Percentiles rank a stretch among this genome's conserved stretches.
Evolutionary conservation across 2,329 filamentous ascomycete species (phyloP).

Genomic region (Scedosporium boydii): DNA sequence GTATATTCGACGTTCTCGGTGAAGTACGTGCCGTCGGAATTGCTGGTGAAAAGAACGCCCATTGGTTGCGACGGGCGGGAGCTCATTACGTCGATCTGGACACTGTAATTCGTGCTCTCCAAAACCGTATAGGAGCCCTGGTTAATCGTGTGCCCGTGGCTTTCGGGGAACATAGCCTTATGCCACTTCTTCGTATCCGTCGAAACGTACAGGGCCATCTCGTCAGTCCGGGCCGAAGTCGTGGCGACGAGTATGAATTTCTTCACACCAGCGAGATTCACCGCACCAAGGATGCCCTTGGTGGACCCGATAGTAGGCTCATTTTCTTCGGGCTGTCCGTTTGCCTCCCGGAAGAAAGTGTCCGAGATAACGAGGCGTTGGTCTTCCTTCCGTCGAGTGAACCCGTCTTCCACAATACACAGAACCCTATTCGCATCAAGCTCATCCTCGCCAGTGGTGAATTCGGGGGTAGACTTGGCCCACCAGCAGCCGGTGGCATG

Average conservation of each 20-base stretch:
- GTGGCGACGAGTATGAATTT: slow-evolving; percentile 79
- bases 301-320: slow-evolving; percentile 71
- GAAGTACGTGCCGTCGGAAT: slow-evolving; percentile 95
- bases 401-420: slow-evolving; percentile 68
- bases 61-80: slow-evolving; percentile 56
- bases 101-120: slow-evolving; percentile 95
- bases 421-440: slow-evolving; percentile 63
- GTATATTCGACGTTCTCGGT: slow-evolving; percentile 86
- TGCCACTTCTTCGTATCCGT: slow-evolving; percentile 82
- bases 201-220: slow-evolving; percentile 86
- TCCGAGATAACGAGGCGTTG: slow-evolving; percentile 75
- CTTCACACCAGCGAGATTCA: slow-evolving; percentile 76
- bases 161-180: slow-evolving; percentile 75
- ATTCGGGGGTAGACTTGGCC: slow-evolving; percentile 68
- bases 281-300: slow-evolving; percentile 67
- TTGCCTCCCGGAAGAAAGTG: slow-evolving; percentile 58
- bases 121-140: slow-evolving; percentile 88
- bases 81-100: slow-evolving; percentile 89
- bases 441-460: slow-evolving; percentile 58
- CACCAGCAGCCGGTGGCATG: slow-evolving; percentile 74
- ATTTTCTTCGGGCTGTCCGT: slow-evolving; percentile 45
- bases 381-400: slow-evolving; percentile 61
- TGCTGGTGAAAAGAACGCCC: slow-evolving; percentile 88
- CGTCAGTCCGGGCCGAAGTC: slow-evolving; percentile 68
- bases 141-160: slow-evolving; percentile 59